These are phyloP conservation scores for Ascocoryne sarcoides DNA, from an alignment of 2,329 filamentous ascomycete genomes.

Conservation along the genomic window DNA sequence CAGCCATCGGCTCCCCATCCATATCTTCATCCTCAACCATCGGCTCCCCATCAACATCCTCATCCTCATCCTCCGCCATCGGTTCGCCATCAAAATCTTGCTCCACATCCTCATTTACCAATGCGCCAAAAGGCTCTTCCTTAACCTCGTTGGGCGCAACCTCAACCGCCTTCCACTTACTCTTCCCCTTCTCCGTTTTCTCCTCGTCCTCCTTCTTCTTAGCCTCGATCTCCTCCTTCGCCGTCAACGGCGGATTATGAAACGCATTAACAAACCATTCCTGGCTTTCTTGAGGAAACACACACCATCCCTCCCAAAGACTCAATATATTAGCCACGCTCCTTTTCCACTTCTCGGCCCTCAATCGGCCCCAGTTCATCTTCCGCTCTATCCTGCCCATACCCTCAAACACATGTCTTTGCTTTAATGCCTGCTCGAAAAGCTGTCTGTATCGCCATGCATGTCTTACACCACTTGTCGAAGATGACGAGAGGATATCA, in stretches of 20 bases:
- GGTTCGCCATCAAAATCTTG: not conserved
- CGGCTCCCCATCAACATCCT: conserved; percentile 34
- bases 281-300: conserved; percentile 66
- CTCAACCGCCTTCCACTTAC: conserved; percentile 32
- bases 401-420: conserved; percentile 51
- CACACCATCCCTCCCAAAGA: conserved; percentile 59
- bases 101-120: conserved; percentile 27
- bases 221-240: conserved; percentile 28
- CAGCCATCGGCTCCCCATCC: conserved; percentile 28
- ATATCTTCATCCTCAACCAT: conserved; percentile 34
- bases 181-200: conserved; percentile 22
- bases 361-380: conserved; percentile 56
- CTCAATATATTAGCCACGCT: conserved; percentile 47
- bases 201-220: conserved; percentile 27
- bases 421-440: conserved; percentile 53
- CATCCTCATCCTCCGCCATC: conserved; percentile 45
- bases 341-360: conserved; percentile 57
- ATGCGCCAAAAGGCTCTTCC: not conserved
- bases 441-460: conserved; percentile 61
- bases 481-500: conserved; percentile 57
- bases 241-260: conserved; percentile 55
- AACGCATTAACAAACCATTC: conserved; percentile 63
- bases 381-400: conserved; percentile 55
- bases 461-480: conserved; percentile 53
- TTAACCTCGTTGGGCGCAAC: conserved; percentile 28